These are phyloP conservation scores for Salix brachista DNA, from an alignment of 345 rosid genomes.

Conservation along the genomic window DNA sequence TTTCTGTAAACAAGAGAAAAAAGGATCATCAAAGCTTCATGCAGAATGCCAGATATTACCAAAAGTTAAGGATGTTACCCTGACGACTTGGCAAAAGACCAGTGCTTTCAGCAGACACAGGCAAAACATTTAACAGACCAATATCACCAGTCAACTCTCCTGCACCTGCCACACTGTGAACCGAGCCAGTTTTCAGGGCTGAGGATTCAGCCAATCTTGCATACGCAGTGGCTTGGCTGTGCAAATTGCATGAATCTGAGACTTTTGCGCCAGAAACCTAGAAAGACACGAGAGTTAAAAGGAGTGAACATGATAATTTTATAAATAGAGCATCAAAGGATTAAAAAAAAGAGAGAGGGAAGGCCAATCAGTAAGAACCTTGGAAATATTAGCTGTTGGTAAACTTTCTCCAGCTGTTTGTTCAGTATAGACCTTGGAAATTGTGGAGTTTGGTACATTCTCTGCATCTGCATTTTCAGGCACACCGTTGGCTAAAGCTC, in stretches of 20 bases:
- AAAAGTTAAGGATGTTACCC: constrained; percentile 32
- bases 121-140: constrained; percentile 48
- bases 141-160: constrained; percentile 29
- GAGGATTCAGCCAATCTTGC: constrained; percentile 58
- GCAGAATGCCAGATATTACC: not conserved
- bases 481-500: not conserved
- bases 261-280: constrained; percentile 33
- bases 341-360: not conserved
- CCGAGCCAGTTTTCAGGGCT: constrained; percentile 24
- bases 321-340: not conserved
- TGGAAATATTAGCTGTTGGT: constrained; percentile 26
- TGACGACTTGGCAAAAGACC: constrained; percentile 60
- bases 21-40: not conserved
- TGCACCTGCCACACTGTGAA: constrained; percentile 22
- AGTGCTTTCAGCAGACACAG: constrained; percentile 81
- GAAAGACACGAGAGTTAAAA: not conserved
- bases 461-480: constrained; percentile 1
- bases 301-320: not conserved
- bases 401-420: constrained; percentile 25
- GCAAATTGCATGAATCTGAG: constrained; percentile 38
- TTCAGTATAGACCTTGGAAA: constrained; percentile 4
- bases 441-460: constrained; percentile 2
- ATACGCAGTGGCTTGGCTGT: constrained; percentile 67
- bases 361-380: constrained; percentile 31
- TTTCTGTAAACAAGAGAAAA: too few species aligned